phyloP scores from a whole-genome alignment of 2,329 filamentous ascomycete genomes.

The Pezicula neosporulosa region DNA sequence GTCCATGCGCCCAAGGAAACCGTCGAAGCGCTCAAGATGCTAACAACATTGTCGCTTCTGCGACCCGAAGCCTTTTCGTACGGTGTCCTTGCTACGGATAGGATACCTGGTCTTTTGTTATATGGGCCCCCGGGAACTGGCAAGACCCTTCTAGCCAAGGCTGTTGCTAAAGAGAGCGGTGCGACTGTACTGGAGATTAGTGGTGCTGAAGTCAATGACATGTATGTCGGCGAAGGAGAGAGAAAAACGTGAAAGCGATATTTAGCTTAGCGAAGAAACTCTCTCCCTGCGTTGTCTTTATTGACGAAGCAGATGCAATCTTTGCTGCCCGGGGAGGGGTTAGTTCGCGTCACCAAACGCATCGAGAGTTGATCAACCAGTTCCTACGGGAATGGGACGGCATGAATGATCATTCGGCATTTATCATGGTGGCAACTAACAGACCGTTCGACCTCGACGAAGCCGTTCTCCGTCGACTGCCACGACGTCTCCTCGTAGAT shows the following conservation, averaged over 20 bases:
- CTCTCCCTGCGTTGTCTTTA: constrained; percentile 89
- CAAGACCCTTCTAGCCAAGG: constrained; percentile 68
- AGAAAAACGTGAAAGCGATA: constrained; percentile 92
- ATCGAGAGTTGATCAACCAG: constrained; percentile 92
- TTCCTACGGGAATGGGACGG: constrained; percentile 97
- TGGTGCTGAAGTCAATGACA: constrained; percentile 89
- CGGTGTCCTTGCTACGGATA: constrained; percentile 85
- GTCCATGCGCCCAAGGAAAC: constrained; percentile 81
- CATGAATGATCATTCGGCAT: constrained; percentile 75
- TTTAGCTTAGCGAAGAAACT: constrained; percentile 91
- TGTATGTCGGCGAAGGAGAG: constrained; percentile 92
- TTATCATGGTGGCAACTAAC: constrained; percentile 98
- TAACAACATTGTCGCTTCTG: constrained; percentile 82
- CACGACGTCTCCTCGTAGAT: constrained; percentile 70
- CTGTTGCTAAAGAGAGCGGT: constrained; percentile 64
- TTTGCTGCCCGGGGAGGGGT: constrained; percentile 72
- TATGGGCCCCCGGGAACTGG: constrained; percentile 85
- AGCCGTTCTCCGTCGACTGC: constrained; percentile 73
- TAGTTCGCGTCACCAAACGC: constrained; percentile 59
- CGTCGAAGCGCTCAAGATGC: constrained; percentile 80
- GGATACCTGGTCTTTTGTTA: constrained; percentile 83
- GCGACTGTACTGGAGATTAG: constrained; percentile 81
- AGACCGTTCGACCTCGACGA: constrained; percentile 93
- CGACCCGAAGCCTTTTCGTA: constrained; percentile 95
- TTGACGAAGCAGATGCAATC: constrained; percentile 94